phyloP scores from a whole-genome alignment of 2,329 filamentous ascomycete genomes.

The Neodidymelliopsis sp. region DNA sequence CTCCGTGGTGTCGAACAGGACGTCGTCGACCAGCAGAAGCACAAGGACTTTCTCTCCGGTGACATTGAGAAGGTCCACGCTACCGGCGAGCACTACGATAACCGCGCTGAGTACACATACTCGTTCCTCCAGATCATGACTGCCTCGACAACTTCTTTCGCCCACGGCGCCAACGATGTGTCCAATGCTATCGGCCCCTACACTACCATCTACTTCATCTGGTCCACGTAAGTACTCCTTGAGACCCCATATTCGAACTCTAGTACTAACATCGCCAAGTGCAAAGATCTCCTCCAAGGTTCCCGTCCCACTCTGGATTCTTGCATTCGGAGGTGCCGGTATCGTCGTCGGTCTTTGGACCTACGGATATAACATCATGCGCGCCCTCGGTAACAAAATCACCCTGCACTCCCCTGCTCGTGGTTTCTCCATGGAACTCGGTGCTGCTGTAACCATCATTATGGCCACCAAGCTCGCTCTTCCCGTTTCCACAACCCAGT shows the following conservation, averaged over 20 bases:
- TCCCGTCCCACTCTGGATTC: constrained; percentile 67
- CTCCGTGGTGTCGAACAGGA: constrained; percentile 62
- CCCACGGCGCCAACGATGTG: constrained; percentile 74
- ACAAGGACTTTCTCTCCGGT: constrained; percentile 58
- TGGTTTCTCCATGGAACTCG: constrained; percentile 54
- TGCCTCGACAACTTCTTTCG: constrained; percentile 75
- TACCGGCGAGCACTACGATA: constrained; percentile 66
- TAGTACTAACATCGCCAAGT: not conserved
- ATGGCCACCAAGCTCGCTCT: constrained; percentile 69
- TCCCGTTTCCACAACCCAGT: constrained; percentile 65
- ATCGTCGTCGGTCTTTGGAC: constrained; percentile 67
- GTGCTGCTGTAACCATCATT: constrained; percentile 67
- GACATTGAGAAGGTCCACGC: constrained; percentile 65
- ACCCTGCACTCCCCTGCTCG: constrained; percentile 68
- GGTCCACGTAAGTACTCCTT: constrained; percentile 57
- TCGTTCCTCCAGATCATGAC: constrained; percentile 55
- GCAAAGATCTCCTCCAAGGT: constrained; percentile 54
- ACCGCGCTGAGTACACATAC: constrained; percentile 62
- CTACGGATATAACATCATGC: constrained; percentile 72
- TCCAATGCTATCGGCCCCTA: constrained; percentile 64
- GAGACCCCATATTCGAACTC: no score
- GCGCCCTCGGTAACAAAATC: constrained; percentile 67
- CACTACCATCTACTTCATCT: constrained; percentile 69
- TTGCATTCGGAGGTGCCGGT: constrained; percentile 57
- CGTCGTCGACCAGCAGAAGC: constrained; percentile 53